A percentile compares a stretch with the other conserved stretches of the same genome.
These are phyloP conservation scores for Rachicladosporium sp. DNA, from an alignment of 2,329 filamentous ascomycete species.

Conservation along the genomic window DNA sequence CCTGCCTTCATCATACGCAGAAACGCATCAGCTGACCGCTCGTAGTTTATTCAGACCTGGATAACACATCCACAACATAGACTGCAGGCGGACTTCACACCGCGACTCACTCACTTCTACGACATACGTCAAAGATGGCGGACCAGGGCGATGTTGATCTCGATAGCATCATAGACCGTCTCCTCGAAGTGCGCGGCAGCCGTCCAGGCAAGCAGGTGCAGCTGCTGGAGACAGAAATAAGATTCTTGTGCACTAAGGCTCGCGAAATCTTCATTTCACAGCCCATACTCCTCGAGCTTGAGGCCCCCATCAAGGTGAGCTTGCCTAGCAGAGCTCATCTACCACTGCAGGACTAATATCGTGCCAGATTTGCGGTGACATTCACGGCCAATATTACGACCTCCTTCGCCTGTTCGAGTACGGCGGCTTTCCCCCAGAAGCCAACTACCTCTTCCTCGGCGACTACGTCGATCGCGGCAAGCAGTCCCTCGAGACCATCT, in stretches of 20 bases:
- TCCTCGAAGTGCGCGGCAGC: slow-evolving; percentile 94
- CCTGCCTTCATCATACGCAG: too few species aligned
- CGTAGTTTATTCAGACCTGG: too few species aligned
- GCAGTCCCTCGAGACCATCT: slow-evolving; percentile 97
- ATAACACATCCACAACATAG: too few species aligned
- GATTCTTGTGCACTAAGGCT: slow-evolving; percentile 94
- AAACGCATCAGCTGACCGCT: too few species aligned
- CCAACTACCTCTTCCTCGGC: slow-evolving; percentile 98
- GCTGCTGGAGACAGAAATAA: slow-evolving; percentile 89
- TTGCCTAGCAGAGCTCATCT: too few species aligned
- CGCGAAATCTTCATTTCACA: slow-evolving; percentile 99
- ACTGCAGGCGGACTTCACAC: too few species aligned
- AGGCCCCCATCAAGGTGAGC: slow-evolving; percentile 43
- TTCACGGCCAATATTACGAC: slow-evolving; percentile 98
- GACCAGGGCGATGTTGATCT: slow-evolving; percentile 86
- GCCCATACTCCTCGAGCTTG: slow-evolving; percentile 91
- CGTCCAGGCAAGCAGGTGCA: slow-evolving; percentile 97
- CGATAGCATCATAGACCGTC: slow-evolving; percentile 97
- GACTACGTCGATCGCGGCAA: slow-evolving; percentile 99
- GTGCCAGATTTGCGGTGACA: slow-evolving; percentile 88
- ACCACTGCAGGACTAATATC: too few species aligned
- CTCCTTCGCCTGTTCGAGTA: slow-evolving; percentile 95
- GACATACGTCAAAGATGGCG: slow-evolving; percentile 41
- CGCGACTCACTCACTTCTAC: too few species aligned
- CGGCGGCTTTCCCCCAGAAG: slow-evolving; percentile 93